phyloP scores from a whole-genome alignment of 1,284 basidiomycete genomes.

The Peniophora sp. region DNA sequence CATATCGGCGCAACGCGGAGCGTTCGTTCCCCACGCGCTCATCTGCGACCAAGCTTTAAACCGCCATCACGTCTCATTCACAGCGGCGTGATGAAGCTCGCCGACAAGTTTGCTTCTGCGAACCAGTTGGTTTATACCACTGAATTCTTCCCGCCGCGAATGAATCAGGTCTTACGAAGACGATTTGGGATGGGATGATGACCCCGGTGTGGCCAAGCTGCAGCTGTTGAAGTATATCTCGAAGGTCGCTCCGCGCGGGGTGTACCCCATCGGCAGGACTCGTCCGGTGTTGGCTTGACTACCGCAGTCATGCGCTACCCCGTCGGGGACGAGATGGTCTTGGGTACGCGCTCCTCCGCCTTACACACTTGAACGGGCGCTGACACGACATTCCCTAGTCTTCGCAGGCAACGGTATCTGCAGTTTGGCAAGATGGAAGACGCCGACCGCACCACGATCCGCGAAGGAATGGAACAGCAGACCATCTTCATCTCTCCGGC shows the following conservation, averaged over 20 bases:
- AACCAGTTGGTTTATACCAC: constrained; percentile 73
- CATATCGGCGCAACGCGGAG: no score
- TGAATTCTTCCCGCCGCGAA: constrained; percentile 95
- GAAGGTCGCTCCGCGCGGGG: constrained; percentile 94
- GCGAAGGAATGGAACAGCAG: constrained; percentile 99
- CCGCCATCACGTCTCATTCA: background rate
- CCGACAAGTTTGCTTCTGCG: constrained; percentile 48
- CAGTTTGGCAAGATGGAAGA: constrained; percentile 99
- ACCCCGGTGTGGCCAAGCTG: constrained; percentile 99
- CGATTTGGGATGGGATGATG: constrained; percentile 96
- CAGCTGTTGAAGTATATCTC: constrained; percentile 98
- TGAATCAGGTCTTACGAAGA: constrained; percentile 90
- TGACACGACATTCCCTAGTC: constrained; percentile 62
- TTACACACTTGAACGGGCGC: no score
- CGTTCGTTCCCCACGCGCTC: no score
- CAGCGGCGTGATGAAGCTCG: constrained; percentile 53
- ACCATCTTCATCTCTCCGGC: constrained; percentile 97
- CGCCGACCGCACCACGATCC: constrained; percentile 93
- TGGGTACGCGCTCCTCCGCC: constrained; percentile 53
- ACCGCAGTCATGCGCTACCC: constrained; percentile 99
- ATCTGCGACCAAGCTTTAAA: no score
- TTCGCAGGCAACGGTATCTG: constrained; percentile 99
- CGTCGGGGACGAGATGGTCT: constrained; percentile 98
- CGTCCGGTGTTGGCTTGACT: constrained; percentile 96
- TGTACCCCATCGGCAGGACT: constrained; percentile 98